Evolutionary conservation across 805 yeast species (phyloP), one percentile per base, ranked within the genome.

Genomic region (Starmerella tilneyi): DNA sequence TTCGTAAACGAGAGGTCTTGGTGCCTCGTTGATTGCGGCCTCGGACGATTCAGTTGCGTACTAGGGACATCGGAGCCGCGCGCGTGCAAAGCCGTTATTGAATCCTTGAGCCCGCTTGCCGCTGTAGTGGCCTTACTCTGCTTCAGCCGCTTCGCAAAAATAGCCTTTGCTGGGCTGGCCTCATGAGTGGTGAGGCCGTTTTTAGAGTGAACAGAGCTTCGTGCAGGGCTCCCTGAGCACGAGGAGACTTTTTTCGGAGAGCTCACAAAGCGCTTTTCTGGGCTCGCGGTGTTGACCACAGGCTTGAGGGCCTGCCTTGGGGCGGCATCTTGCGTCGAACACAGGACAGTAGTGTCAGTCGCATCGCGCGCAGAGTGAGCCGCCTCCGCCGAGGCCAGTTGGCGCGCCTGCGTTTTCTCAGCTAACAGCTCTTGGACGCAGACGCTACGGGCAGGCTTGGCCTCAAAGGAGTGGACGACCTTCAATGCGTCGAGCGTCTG

Each of bases 401-500:
- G 38, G 8, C 38, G 38, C 20, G 38, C 22, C 17, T 34, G 38
- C 19, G 38, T 13, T 19, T 34, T 28, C n/a, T 40, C 21, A 11
- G 35, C 32, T 1, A 46, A 43, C 16, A 46, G 15, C 24, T 23
- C 27, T 9, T 30, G 41, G 8, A 43, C 28, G 7, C 12, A 33
- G 27, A 29, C 36, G 35, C 47, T 47, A 5, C 44, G 23, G 4
- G 43, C 42, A 3, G 44, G 47, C 22, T 43, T 47, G n/a, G 35
- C 30, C 34, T 43, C 44, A 28, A 43, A 47, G 15, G 50, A 39
- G n/a, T 35, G 48, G 2, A 44, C 46, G 6, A 41, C 19, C 40
- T 41, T 41, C 29, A 47, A 32, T 3, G 48, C 51, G 28, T 47
- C 45, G 9, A 47, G 24, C 7, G 48, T 44, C 27, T 41, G 42